Percentiles rank a stretch among this genome's conserved stretches.
phyloP scores from a whole-genome alignment of 768 basidiomycete genomes.

The Collybiopsis confluens region DNA sequence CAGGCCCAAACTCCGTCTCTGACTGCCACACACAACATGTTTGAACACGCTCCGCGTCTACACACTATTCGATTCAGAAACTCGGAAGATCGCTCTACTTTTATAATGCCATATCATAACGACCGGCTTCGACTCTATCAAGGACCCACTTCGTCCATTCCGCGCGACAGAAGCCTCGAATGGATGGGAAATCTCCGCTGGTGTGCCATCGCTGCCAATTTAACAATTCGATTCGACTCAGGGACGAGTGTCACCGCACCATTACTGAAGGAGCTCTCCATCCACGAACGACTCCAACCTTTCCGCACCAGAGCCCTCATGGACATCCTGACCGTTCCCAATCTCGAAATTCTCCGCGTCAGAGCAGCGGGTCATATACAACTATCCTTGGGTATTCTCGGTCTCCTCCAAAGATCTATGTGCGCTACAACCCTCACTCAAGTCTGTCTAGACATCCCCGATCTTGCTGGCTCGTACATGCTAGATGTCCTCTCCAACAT shows the following conservation, averaged over 20 bases:
- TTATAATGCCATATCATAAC: background rate
- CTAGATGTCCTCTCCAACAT: background rate
- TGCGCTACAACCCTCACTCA: background rate
- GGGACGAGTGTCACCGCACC: background rate
- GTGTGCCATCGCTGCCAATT: conserved; percentile 1
- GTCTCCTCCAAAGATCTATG: background rate
- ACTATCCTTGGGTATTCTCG: background rate
- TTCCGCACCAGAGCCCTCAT: background rate
- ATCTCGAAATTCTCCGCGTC: background rate
- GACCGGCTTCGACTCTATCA: background rate
- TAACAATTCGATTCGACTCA: background rate
- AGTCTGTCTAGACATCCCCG: background rate
- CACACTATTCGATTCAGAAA: background rate
- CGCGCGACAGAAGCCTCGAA: background rate
- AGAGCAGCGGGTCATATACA: background rate
- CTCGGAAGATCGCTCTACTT: background rate
- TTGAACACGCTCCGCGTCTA: background rate
- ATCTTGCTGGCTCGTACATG: background rate
- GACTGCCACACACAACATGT: background rate
- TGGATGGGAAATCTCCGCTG: background rate
- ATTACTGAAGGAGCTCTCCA: background rate
- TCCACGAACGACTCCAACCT: background rate
- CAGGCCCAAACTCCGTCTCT: background rate
- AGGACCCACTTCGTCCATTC: background rate
- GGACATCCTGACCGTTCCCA: background rate